phyloP scores from a whole-genome alignment of 108 stramenopile species.

The Aurantiochytrium sp. region DNA sequence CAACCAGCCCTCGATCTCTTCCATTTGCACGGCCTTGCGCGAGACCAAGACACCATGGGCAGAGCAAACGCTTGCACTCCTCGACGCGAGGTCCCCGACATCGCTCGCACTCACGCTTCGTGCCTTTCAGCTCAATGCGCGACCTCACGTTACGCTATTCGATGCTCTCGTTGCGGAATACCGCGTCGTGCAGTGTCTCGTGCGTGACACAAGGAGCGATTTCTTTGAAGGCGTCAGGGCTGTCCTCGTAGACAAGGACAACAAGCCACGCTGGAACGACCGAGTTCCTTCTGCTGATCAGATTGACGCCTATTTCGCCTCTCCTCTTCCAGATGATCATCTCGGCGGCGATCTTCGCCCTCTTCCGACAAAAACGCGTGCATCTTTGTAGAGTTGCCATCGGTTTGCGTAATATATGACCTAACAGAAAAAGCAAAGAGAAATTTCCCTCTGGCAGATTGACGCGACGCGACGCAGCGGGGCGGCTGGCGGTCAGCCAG shows the following conservation, averaged over 20 bases:
- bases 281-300: background rate
- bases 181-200: constrained; percentile 56
- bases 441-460: too few relatives aligned
- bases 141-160: constrained; percentile 28
- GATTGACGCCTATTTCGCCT: constrained; percentile 7
- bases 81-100: constrained; percentile 66
- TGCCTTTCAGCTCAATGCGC: constrained; percentile 51
- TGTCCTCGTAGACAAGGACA: constrained; percentile 80
- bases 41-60: constrained; percentile 43
- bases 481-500: too few relatives aligned
- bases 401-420: too few relatives aligned
- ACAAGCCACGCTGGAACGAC: constrained; percentile 65
- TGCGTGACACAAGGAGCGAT: constrained; percentile 42
- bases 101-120: constrained; percentile 58
- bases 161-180: constrained; percentile 72
- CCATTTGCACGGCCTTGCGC: background rate
- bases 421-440: too few relatives aligned
- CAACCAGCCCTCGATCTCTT: too few relatives aligned
- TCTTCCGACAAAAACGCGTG: background rate
- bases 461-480: too few relatives aligned
- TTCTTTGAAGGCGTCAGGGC: constrained; percentile 94
- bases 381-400: too few relatives aligned
- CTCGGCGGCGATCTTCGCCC: background rate
- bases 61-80: constrained; percentile 43
- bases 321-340: background rate